Evolutionary conservation across 1,284 basidiomycete species (phyloP).

Genomic region (Cutaneotrichosporon cutaneum): DNA sequence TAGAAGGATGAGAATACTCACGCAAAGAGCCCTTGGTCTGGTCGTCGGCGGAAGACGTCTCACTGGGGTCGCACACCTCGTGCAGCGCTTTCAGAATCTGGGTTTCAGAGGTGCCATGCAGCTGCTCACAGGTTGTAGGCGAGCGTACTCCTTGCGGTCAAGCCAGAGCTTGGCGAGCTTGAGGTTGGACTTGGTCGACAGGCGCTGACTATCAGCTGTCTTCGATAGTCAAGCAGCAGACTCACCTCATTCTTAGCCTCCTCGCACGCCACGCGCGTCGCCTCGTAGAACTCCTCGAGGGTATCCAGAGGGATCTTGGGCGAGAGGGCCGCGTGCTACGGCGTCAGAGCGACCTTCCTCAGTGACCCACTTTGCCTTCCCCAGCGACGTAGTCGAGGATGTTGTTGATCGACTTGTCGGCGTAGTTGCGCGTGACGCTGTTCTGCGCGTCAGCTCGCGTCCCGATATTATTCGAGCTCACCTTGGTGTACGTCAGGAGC

Average conservation of each 20-base stretch:
- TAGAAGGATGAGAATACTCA: constrained; percentile 25
- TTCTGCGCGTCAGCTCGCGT: constrained; percentile 26
- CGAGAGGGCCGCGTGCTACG: constrained; percentile 45
- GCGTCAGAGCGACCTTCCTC: background rate
- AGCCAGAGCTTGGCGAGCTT: constrained; percentile 98
- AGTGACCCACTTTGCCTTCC: constrained; percentile 69
- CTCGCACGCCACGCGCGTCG: constrained; percentile 81
- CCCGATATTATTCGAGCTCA: constrained; percentile 24
- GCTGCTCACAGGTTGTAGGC: constrained; percentile 69
- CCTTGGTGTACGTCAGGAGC: constrained; percentile 85
- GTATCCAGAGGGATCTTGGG: constrained; percentile 75
- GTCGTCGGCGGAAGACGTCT: constrained; percentile 51
- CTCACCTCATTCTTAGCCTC: constrained; percentile 93
- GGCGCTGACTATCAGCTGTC: constrained; percentile 60
- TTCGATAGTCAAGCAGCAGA: background rate
- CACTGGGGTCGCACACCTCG: constrained; percentile 51
- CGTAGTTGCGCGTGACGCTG: constrained; percentile 57
- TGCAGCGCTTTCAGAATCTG: constrained; percentile 56
- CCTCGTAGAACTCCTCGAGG: constrained; percentile 92
- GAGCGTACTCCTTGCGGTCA: constrained; percentile 84
- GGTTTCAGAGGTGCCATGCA: background rate
- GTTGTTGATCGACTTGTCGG: constrained; percentile 97
- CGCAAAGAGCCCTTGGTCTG: constrained; percentile 52
- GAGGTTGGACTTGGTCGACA: constrained; percentile 92
- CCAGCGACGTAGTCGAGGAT: constrained; percentile 95